These are phyloP conservation scores for Parathielavia appendiculata DNA, from an alignment of 495 filamentous ascomycete species.

Conservation along the genomic window DNA sequence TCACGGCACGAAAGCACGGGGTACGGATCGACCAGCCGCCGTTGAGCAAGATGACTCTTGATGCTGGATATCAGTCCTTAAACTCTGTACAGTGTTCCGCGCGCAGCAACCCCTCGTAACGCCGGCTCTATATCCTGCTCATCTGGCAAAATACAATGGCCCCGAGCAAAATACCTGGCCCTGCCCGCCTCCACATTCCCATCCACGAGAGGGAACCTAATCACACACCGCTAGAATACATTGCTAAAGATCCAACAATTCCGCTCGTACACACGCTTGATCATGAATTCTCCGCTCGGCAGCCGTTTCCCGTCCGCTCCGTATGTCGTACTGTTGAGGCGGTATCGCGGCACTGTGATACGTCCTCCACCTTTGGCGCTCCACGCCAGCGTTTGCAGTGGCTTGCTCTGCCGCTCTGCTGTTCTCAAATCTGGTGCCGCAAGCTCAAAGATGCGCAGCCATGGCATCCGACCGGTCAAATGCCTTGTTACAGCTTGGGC, in stretches of 20 bases:
- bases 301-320: not conserved
- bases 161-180: not conserved
- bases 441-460: conserved; percentile 45
- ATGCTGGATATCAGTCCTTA: conserved; percentile 13
- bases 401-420: not conserved
- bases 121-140: conserved; percentile 17
- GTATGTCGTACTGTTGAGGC: not conserved
- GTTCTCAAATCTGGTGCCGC: not conserved
- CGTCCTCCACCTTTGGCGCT: not conserved
- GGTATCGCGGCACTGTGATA: not conserved
- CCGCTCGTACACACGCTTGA: conserved; percentile 2
- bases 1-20: conserved; percentile 74
- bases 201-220: not conserved
- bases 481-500: conserved; percentile 82
- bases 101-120: not conserved
- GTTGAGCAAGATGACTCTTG: conserved; percentile 42
- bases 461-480: conserved; percentile 88
- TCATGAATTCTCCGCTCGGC: conserved; percentile 5
- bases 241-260: conserved; percentile 1
- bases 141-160: not conserved
- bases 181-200: not conserved
- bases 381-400: not conserved
- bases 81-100: conserved; percentile 16
- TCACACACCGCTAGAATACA: conserved; percentile 17
- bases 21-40: conserved; percentile 79